These are phyloP conservation scores for Scytalidium sp. DNA, from an alignment of 2,329 filamentous ascomycete species.

Conservation along the genomic window DNA sequence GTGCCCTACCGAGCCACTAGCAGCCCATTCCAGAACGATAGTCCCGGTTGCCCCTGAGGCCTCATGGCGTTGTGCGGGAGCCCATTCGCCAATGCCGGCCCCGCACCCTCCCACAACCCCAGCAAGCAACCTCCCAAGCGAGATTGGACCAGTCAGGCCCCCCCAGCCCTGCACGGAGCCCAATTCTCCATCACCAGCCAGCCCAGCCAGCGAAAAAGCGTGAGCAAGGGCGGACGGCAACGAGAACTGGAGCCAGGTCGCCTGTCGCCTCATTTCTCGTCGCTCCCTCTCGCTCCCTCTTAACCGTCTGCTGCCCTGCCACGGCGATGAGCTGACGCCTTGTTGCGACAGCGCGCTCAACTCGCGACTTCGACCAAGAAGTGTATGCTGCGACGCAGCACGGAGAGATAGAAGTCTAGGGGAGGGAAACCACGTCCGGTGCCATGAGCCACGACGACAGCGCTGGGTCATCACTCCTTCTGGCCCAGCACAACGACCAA, in stretches of 20 bases:
- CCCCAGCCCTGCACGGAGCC: background rate
- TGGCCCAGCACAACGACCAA: constrained; percentile 22
- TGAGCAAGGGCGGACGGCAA: no score
- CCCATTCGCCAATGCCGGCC: background rate
- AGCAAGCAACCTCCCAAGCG: background rate
- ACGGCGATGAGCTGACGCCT: background rate
- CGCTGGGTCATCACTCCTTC: constrained; percentile 30
- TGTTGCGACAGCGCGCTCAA: background rate
- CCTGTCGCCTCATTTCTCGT: no score
- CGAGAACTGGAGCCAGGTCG: no score
- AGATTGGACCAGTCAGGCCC: background rate
- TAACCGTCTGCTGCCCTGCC: background rate
- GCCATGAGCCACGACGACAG: constrained; percentile 22
- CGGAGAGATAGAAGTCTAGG: background rate
- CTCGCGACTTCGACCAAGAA: background rate
- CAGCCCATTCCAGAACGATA: background rate
- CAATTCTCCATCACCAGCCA: background rate
- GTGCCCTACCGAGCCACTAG: background rate
- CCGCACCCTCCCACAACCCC: no score
- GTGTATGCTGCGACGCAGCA: background rate
- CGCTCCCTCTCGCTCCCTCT: no score
- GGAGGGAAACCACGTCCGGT: constrained; percentile 7
- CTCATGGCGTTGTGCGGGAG: background rate
- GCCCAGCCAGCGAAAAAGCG: background rate
- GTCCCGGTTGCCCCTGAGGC: background rate